Percentiles rank a stretch among this genome's conserved stretches.
Evolutionary conservation across 2,329 filamentous ascomycete species (phyloP).

Genomic region (Aspergillus viridinutans): DNA sequence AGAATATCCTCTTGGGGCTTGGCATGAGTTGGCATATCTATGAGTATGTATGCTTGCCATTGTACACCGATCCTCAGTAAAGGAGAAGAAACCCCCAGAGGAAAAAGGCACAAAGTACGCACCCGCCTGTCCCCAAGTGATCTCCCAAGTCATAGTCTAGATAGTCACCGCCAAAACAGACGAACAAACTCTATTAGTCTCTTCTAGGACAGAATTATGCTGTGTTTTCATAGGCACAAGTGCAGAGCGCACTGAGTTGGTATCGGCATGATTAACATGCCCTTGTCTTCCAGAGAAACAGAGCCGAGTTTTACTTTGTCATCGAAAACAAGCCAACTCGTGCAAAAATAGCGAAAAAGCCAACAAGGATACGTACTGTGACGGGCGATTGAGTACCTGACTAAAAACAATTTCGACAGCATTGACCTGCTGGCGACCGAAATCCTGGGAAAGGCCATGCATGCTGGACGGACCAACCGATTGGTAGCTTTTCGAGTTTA

Average conservation of each 20-base stretch:
- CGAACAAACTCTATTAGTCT: background rate
- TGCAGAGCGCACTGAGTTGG: too few species aligned
- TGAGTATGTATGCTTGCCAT: background rate
- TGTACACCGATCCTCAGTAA: background rate
- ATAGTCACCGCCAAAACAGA: background rate
- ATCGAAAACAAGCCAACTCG: background rate
- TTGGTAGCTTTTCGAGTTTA: background rate
- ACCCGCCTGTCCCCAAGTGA: background rate
- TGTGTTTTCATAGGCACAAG: background rate
- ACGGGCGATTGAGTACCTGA: too few species aligned
- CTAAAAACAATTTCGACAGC: background rate
- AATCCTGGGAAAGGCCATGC: background rate
- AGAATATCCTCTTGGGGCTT: too few species aligned
- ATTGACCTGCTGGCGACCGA: background rate
- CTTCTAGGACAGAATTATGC: background rate
- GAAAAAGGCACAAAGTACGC: background rate
- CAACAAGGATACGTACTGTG: background rate
- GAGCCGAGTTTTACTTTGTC: background rate
- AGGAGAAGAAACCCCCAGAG: background rate
- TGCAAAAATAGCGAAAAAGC: background rate
- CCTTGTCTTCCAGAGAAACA: too few species aligned
- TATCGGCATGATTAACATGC: too few species aligned
- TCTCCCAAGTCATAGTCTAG: too few species aligned
- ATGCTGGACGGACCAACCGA: background rate
- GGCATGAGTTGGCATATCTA: too few species aligned